Base-by-base conservation (phyloP, 352 stramenopile species). In the Globisporangium irregulare region DNA sequence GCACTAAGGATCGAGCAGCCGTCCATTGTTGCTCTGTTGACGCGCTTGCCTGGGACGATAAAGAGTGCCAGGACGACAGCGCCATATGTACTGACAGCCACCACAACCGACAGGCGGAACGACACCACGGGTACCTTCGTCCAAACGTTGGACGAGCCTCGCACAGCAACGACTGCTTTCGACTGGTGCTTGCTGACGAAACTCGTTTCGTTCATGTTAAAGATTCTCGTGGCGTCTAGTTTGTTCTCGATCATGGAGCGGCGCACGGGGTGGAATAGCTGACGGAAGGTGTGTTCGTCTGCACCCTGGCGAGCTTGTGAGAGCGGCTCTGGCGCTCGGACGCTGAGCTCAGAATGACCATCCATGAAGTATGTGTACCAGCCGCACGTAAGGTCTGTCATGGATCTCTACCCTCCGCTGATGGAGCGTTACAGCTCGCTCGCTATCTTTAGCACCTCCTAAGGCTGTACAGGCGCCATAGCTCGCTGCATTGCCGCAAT, bases 401-500 rank as follows among this genome's bases (percentile, higher is more conserved):
- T 8, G 1, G 34, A 41, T 41, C 34, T 10, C 34, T 14, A 14
- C 0, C 10, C 8, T 10, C 34, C 8, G 34, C 3, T 8, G 34
- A 41, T 14, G 34, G 34, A 14, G 34, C 10, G 34, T 10, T 41
- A 1, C 8, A 41, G 34, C 9, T 41, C 34, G 10, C 14, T 41
- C 8, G 34, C 9, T 14, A 14, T 41, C 10, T 41, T 1, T 1
- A 41, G 8, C 9, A 59, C 53, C 53, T 41, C 53, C 53, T 25
- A 59, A 15, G 53, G 53, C 14, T 41, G 53, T 15, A 59, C 25
- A 6, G 25, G 53, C 25, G 41, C 24, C 53, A 38, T 41, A 4
- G 53, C 24, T 14, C 53, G 24, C 53, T 59, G 53, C 53, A 59
- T 41, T 10, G 12, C 53, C 53, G 25, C 53, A 27, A 59, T 59